These are phyloP conservation scores for Phytophthora palmivora DNA, from an alignment of 352 stramenopile genomes.

Conservation along the genomic window DNA sequence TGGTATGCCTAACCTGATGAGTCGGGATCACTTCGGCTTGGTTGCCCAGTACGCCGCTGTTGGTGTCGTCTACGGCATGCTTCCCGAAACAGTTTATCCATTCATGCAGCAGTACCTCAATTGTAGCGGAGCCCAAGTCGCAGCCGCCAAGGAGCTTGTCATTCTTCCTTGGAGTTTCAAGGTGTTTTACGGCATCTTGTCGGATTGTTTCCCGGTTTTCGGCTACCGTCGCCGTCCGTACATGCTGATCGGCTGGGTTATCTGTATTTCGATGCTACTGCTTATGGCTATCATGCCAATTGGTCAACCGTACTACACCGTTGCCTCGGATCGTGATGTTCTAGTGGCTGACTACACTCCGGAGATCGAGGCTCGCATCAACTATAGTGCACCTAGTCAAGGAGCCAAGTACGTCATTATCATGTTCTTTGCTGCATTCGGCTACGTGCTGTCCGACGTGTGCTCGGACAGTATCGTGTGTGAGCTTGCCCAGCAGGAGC, in stretches of 20 bases:
- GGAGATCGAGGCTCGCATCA: slow-evolving; percentile 46
- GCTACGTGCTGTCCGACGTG: slow-evolving; percentile 74
- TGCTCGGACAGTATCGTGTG: slow-evolving; percentile 67
- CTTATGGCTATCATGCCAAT: slow-evolving; percentile 54
- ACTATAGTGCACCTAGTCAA: slow-evolving; percentile 43
- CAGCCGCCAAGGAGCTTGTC: slow-evolving; percentile 55
- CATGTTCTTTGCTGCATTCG: slow-evolving; percentile 67
- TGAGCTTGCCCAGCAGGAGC: slow-evolving; percentile 65
- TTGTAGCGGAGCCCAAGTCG: slow-evolving; percentile 54
- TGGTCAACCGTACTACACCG: slow-evolving; percentile 63
- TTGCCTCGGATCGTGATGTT: slow-evolving; percentile 33
- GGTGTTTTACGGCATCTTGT: slow-evolving; percentile 49
- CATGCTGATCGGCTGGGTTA: slow-evolving; percentile 64
- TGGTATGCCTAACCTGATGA: slow-evolving; percentile 43
- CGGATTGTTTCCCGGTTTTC: slow-evolving; percentile 50
- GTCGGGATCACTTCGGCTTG: slow-evolving; percentile 51
- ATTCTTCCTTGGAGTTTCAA: slow-evolving; percentile 73
- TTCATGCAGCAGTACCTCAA: slow-evolving; percentile 64
- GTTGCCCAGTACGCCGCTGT: slow-evolving; percentile 61
- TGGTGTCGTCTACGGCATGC: slow-evolving; percentile 52
- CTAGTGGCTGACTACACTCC: slow-evolving; percentile 34
- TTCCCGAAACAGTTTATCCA: slow-evolving; percentile 58
- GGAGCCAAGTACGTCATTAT: slow-evolving; percentile 51
- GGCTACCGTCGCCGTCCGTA: slow-evolving; percentile 70
- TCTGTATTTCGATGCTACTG: slow-evolving; percentile 55